These are phyloP conservation scores for Fraxinus floribunda DNA, from an alignment of 305 asterid genomes.

Conservation along the genomic window DNA sequence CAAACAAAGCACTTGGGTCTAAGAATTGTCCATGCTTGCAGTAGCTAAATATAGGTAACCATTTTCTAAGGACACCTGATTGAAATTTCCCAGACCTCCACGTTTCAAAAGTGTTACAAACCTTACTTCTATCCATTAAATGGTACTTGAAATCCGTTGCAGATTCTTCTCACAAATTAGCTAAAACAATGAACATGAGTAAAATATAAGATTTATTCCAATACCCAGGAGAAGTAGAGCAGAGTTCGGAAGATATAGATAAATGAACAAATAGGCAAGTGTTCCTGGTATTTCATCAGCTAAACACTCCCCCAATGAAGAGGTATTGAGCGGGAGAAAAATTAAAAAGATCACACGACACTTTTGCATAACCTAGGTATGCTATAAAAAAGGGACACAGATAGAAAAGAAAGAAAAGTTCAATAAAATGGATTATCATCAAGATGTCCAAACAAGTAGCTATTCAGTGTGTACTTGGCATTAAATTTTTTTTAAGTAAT, in stretches of 20 bases:
- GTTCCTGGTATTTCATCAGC: neutral
- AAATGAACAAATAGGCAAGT: constrained; percentile 4
- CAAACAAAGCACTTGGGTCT: neutral
- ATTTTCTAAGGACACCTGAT: neutral
- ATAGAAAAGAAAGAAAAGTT: neutral
- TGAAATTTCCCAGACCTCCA: neutral
- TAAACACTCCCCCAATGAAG: neutral
- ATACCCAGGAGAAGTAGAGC: constrained; percentile 21
- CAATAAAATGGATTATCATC: neutral
- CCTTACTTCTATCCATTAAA: neutral
- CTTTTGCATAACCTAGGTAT: neutral
- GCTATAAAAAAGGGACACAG: neutral
- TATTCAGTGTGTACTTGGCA: neutral
- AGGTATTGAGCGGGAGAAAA: neutral
- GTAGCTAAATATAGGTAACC: neutral
- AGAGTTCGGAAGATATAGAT: constrained; percentile 10
- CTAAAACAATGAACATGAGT: neutral
- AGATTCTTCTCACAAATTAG: neutral
- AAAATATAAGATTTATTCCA: neutral
- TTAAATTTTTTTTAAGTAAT: neutral
- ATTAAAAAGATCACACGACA: neutral
- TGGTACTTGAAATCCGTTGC: neutral
- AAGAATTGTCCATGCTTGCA: neutral
- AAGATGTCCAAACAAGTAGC: neutral
- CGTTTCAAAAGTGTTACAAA: neutral